Evolutionary conservation across 768 basidiomycete species (phyloP).

Genomic region (Pleurotus citrinopileatus): DNA sequence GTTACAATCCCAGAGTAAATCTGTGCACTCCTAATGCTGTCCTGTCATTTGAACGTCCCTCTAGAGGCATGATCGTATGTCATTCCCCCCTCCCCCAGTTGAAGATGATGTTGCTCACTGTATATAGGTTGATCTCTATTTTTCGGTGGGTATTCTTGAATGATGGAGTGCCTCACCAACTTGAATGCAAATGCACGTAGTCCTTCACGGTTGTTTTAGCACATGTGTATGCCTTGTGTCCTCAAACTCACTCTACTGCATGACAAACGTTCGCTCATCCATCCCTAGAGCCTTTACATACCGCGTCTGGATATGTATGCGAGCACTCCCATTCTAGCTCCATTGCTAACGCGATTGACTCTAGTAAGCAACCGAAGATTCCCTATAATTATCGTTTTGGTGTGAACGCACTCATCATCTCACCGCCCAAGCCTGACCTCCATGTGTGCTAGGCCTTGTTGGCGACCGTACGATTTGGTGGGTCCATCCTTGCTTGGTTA

Average conservation of each 20-base stretch:
- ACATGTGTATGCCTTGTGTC: background rate
- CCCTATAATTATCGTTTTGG: background rate
- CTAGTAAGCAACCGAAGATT: background rate
- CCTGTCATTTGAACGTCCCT: background rate
- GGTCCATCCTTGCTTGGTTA: no score
- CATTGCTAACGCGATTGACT: background rate
- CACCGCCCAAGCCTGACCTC: background rate
- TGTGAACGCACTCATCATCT: background rate
- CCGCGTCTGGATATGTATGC: background rate
- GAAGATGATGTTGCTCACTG: background rate
- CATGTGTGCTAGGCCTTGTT: no score
- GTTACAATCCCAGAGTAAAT: background rate
- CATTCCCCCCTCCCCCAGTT: no score
- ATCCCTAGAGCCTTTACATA: background rate
- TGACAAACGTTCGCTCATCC: no score
- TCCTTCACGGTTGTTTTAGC: background rate
- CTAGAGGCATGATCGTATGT: background rate
- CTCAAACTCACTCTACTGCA: background rate
- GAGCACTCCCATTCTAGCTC: background rate
- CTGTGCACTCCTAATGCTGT: background rate
- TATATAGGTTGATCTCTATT: background rate
- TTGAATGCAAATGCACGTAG: background rate
- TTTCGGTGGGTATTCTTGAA: background rate
- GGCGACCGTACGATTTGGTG: no score
- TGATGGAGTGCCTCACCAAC: background rate